Percentiles rank a stretch among this genome's conserved stretches.
Evolutionary conservation across 176 grass and related monocot species (phyloP).

Genomic region (Ananas comosus): DNA sequence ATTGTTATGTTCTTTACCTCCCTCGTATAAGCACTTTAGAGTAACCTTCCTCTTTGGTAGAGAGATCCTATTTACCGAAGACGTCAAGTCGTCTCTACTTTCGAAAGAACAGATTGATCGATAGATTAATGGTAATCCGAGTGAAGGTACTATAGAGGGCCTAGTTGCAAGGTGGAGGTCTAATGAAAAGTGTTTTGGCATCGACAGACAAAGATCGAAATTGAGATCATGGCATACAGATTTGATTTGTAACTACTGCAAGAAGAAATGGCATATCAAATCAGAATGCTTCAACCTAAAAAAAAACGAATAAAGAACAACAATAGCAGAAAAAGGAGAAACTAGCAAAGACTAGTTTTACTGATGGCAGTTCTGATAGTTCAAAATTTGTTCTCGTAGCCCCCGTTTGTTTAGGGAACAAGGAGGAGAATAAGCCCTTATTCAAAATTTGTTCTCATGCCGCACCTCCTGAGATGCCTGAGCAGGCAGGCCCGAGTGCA

Average conservation of each 20-base stretch:
- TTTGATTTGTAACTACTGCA: background rate
- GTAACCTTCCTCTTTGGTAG: background rate
- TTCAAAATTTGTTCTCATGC: too few species aligned
- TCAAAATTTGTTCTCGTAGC: too few species aligned
- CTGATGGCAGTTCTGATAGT: too few species aligned
- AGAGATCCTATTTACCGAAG: background rate
- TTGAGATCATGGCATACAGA: background rate
- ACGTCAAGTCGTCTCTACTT: background rate
- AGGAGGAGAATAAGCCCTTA: too few species aligned
- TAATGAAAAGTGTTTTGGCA: background rate
- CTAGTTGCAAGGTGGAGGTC: background rate
- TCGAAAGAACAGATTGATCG: background rate
- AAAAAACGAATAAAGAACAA: too few species aligned
- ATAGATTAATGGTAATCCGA: background rate
- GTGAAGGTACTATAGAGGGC: background rate
- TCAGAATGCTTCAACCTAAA: background rate
- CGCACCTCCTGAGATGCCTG: too few species aligned
- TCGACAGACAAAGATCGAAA: background rate
- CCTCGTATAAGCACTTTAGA: background rate
- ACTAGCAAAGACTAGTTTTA: too few species aligned
- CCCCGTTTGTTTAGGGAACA: too few species aligned
- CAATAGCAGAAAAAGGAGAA: too few species aligned
- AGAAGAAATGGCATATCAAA: background rate
- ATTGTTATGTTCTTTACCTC: background rate
- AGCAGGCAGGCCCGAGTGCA: too few species aligned